Evolutionary conservation across 2,329 filamentous ascomycete genomes (phyloP).

Genomic region (Colletotrichum musae): DNA sequence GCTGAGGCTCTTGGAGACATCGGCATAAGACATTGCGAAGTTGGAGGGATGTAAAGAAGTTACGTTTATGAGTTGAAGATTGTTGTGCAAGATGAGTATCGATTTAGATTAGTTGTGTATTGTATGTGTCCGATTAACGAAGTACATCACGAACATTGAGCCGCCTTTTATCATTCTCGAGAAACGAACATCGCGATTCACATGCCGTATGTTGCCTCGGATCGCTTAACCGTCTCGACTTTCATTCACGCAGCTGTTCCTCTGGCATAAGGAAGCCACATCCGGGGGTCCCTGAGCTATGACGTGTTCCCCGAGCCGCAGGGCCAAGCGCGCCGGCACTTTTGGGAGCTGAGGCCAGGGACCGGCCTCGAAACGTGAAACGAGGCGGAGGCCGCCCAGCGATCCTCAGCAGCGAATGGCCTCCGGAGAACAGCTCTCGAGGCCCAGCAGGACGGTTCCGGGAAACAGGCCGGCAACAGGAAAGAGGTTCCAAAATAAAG

Average conservation of each 20-base stretch:
- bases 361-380: conserved; percentile 35
- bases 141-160: rapidly evolving
- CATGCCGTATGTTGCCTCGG: conserved; percentile 33
- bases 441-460: conserved; percentile 8
- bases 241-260: not conserved
- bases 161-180: conserved; percentile 21
- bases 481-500: conserved; percentile 4
- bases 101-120: too few species aligned
- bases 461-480: not conserved
- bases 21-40: conserved; percentile 31
- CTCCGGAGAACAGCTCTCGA: not conserved
- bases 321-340: conserved; percentile 19
- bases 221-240: not conserved
- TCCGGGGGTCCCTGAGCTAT: conserved; percentile 36
- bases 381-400: conserved; percentile 36
- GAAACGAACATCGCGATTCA: conserved; percentile 27
- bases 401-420: conserved; percentile 17
- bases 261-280: conserved; percentile 27
- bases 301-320: conserved; percentile 29
- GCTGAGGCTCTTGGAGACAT: conserved; percentile 34
- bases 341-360: conserved; percentile 17
- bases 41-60: not conserved
- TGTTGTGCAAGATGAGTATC: too few species aligned
- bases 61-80: too few species aligned
- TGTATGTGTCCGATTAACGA: rapidly evolving